Evolutionary conservation across 164 flowering plant genomes (phyloP).

Genomic region (Kalanchoe fedtschenkoi): DNA sequence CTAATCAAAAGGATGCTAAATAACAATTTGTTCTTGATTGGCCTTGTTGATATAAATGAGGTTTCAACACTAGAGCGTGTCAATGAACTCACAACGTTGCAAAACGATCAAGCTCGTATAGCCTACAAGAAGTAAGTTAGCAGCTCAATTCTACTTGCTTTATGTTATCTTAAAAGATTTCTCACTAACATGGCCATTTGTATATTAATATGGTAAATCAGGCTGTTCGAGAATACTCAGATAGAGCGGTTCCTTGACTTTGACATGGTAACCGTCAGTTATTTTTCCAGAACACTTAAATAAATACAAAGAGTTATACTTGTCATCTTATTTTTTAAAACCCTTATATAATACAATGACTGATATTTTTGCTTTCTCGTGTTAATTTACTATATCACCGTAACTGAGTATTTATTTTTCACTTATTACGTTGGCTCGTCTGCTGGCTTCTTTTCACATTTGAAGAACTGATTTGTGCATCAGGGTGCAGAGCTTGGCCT

Average conservation of each 20-base stretch:
- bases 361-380: no score
- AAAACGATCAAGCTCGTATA: slow-evolving; percentile 39
- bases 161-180: background rate
- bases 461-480: background rate
- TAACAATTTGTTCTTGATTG: slow-evolving; percentile 59
- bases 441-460: no score
- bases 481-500: slow-evolving; percentile 66
- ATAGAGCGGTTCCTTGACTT: slow-evolving; percentile 2
- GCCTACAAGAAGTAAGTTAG: slow-evolving; percentile 65
- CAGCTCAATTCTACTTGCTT: background rate
- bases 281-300: no score
- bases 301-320: no score
- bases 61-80: slow-evolving; percentile 36
- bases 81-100: slow-evolving; percentile 39
- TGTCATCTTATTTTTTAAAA: no score
- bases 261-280: background rate
- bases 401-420: background rate
- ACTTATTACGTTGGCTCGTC: no score
- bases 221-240: background rate
- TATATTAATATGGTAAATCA: background rate
- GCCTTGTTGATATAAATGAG: slow-evolving; percentile 52
- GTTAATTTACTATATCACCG: no score
- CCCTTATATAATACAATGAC: no score
- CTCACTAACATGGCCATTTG: background rate
- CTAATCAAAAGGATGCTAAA: slow-evolving; percentile 65